Percentiles rank a stretch among this genome's conserved stretches.
These are phyloP conservation scores for Fusarium pininemorale DNA, from an alignment of 2,329 filamentous ascomycete genomes.

Conservation along the genomic window DNA sequence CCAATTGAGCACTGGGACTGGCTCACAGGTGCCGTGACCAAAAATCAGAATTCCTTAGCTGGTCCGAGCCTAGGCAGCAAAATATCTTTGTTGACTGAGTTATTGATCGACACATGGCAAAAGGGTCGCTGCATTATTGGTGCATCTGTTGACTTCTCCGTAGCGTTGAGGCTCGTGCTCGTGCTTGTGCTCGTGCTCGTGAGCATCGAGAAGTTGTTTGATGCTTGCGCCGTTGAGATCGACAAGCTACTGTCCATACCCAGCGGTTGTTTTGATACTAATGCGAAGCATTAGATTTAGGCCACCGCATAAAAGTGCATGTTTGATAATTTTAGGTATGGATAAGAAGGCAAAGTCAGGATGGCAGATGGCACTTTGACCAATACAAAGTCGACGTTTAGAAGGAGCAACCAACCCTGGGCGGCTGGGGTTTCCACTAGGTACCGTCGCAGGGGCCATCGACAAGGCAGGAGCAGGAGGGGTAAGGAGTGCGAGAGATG, in stretches of 20 bases:
- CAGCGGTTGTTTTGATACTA: slow-evolving; percentile 5
- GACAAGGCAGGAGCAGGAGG: slow-evolving; percentile 15
- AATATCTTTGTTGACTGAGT: slow-evolving; percentile 5
- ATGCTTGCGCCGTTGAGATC: slow-evolving; percentile 15
- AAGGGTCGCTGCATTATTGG: slow-evolving; percentile 6
- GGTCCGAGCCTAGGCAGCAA: slow-evolving; percentile 27
- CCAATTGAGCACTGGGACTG: slow-evolving; percentile 10
- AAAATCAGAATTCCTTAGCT: background rate
- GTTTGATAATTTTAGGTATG: background rate
- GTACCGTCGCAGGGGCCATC: background rate
- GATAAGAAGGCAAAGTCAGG: background rate
- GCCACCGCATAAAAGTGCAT: slow-evolving; percentile 24
- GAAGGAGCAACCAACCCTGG: background rate
- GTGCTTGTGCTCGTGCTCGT: slow-evolving; percentile 21
- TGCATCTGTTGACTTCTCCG: background rate
- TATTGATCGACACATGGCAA: slow-evolving; percentile 10
- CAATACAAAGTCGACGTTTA: background rate
- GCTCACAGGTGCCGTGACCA: background rate
- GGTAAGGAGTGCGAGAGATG: slow-evolving; percentile 15
- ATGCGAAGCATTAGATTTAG: slow-evolving; percentile 27
- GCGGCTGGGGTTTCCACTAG: background rate
- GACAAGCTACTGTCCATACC: background rate
- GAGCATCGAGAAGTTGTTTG: slow-evolving; percentile 7
- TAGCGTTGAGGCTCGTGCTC: slow-evolving; percentile 29
- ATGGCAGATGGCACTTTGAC: background rate